Conservation (phyloP, 1,284 basidiomycete genomes). For the Austropuccinia psidii region DNA sequence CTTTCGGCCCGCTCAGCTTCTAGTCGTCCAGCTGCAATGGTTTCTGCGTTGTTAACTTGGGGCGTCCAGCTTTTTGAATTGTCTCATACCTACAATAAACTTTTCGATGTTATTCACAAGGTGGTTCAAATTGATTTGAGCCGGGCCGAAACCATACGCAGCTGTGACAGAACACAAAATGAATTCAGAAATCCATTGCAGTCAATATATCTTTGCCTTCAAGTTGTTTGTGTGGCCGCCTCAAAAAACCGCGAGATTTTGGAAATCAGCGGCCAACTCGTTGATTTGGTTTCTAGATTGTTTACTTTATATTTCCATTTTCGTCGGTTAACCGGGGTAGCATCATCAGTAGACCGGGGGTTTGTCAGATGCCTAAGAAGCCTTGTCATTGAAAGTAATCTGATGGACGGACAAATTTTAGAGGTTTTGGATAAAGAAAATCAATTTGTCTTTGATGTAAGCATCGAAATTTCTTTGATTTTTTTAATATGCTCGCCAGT, state of each 20-base stretch:
- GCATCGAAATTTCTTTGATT: not conserved
- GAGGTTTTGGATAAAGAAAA: conserved; percentile 33
- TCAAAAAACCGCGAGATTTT: conserved; percentile 15
- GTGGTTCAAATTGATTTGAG: conserved; percentile 24
- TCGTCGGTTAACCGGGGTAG: conserved; percentile 1
- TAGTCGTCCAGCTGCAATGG: conserved; percentile 6
- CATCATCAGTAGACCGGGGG: not conserved
- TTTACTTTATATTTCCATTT: conserved; percentile 21
- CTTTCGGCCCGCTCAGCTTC: not conserved
- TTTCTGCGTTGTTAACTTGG: conserved; percentile 27
- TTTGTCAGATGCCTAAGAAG: conserved; percentile 19
- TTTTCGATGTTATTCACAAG: conserved; percentile 17
- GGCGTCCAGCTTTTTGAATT: conserved; percentile 30
- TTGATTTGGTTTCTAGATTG: conserved; percentile 1
- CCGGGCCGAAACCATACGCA: conserved; percentile 12
- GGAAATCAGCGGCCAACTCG: conserved; percentile 19
- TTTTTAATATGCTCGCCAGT: not conserved
- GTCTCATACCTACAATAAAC: conserved; percentile 11
- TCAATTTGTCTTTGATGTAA: conserved; percentile 5
- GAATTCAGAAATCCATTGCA: conserved; percentile 12
- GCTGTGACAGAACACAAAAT: not conserved
- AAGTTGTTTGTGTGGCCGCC: conserved; percentile 23
- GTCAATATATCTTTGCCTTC: conserved; percentile 9
- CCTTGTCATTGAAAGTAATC: conserved; percentile 26
- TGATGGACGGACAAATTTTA: conserved; percentile 12